phyloP scores from a whole-genome alignment of 2,329 filamentous ascomycete genomes.

The Cladosporium sp. region DNA sequence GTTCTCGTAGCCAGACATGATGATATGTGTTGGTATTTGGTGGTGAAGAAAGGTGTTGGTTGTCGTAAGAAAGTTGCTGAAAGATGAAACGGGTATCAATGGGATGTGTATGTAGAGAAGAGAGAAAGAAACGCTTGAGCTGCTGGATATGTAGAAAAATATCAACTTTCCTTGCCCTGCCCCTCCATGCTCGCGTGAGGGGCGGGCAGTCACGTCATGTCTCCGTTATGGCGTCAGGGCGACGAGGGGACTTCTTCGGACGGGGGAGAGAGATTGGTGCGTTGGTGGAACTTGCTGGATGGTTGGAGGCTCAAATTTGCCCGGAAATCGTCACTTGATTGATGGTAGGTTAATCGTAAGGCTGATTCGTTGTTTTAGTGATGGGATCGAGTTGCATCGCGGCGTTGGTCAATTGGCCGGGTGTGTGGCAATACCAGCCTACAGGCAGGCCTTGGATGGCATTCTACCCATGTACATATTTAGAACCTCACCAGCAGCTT shows the following conservation, averaged over 20 bases:
- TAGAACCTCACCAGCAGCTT: background rate
- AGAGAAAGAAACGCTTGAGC: background rate
- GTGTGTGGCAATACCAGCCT: no score
- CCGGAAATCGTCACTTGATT: background rate
- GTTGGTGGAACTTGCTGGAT: background rate
- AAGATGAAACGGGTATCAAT: conserved; percentile 5
- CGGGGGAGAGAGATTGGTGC: background rate
- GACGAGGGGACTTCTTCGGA: conserved; percentile 4
- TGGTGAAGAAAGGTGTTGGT: conserved; percentile 4
- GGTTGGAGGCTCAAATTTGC: background rate
- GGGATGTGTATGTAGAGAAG: conserved; percentile 4
- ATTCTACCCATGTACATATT: background rate
- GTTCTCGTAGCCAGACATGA: conserved; percentile 43
- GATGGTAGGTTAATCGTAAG: background rate
- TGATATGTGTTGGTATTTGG: conserved; percentile 17
- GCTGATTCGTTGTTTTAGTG: background rate
- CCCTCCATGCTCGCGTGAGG: conserved; percentile 11
- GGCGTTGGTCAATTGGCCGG: no score
- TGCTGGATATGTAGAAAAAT: conserved; percentile 3
- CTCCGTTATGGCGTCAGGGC: conserved; percentile 13
- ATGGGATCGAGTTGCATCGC: no score
- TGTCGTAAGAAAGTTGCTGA: conserved; percentile 4
- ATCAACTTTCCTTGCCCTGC: conserved; percentile 1
- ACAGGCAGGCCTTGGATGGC: background rate
- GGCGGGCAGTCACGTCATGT: conserved; percentile 6